Percentiles rank a stretch among this genome's conserved stretches.
Evolutionary conservation across 129 eudicot species (phyloP).

Genomic region (Kitagawia praeruptora): DNA sequence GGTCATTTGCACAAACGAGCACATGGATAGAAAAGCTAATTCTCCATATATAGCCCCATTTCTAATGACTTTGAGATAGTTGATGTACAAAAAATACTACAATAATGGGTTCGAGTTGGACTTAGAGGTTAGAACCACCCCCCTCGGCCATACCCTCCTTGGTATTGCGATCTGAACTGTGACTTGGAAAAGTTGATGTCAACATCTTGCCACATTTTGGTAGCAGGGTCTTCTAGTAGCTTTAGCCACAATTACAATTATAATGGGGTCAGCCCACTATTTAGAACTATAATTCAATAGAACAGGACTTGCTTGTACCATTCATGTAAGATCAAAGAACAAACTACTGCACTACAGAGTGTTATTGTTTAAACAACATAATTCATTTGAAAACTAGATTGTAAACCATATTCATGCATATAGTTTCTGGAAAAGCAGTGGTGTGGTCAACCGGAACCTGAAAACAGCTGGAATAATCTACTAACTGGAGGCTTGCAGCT

Average conservation of each 20-base stretch:
- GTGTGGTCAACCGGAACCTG: too few species aligned
- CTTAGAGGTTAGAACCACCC: not conserved
- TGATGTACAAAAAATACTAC: not conserved
- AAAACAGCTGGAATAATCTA: too few species aligned
- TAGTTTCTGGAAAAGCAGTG: too few species aligned
- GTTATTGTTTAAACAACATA: too few species aligned
- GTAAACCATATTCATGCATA: too few species aligned
- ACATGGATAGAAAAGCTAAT: not conserved
- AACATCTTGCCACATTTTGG: not conserved
- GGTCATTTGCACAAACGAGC: not conserved
- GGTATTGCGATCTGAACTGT: not conserved
- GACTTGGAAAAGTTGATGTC: not conserved
- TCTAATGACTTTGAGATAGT: not conserved
- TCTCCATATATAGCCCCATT: not conserved
- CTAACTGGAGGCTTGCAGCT: too few species aligned
- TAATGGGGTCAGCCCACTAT: not conserved
- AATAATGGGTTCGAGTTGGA: not conserved
- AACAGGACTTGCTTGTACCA: too few species aligned
- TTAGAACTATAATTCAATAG: not conserved
- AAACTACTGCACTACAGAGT: too few species aligned
- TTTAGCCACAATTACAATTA: not conserved
- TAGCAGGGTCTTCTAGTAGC: not conserved
- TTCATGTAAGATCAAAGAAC: too few species aligned
- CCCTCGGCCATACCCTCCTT: not conserved
- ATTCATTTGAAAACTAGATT: too few species aligned